A percentile compares a stretch with the other conserved stretches of the same genome.
These are phyloP conservation scores for Cynara cardunculus DNA, from an alignment of 129 eudicot species.

Conservation along the genomic window DNA sequence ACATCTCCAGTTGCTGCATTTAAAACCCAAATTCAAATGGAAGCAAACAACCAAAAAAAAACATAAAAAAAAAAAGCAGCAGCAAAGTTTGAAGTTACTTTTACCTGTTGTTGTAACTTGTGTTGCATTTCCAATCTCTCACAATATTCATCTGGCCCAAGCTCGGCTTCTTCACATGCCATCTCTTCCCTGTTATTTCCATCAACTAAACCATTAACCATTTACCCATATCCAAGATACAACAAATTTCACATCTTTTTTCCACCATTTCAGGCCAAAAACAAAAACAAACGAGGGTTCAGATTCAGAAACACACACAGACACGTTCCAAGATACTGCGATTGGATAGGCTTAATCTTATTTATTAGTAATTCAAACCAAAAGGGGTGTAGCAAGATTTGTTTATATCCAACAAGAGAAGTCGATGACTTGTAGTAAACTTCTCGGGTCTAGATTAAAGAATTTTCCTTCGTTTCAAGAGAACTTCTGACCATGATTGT, in stretches of 20 bases:
- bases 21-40: not conserved
- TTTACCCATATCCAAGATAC: not conserved
- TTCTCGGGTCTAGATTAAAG: not conserved
- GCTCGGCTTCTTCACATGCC: constrained; percentile 99
- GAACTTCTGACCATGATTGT: too few species aligned
- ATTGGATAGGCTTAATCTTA: not conserved
- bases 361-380: not conserved
- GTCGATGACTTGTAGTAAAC: too few species aligned
- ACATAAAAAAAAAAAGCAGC: not conserved
- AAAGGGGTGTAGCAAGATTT: not conserved
- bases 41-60: not conserved
- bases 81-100: not conserved
- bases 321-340: not conserved
- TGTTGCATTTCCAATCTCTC: constrained; percentile 61
- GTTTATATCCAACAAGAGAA: not conserved
- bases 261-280: not conserved
- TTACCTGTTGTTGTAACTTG: constrained; percentile 62
- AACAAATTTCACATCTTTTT: not conserved
- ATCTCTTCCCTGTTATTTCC: constrained; percentile 72
- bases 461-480: not conserved
- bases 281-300: not conserved
- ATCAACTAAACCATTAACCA: not conserved
- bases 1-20: constrained; percentile 94
- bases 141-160: constrained; percentile 81
- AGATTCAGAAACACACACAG: not conserved